Evolutionary conservation across 176 grass and related monocot genomes (phyloP), one percentile per base, ranked within the genome.

Genomic region (Typha latifolia): DNA sequence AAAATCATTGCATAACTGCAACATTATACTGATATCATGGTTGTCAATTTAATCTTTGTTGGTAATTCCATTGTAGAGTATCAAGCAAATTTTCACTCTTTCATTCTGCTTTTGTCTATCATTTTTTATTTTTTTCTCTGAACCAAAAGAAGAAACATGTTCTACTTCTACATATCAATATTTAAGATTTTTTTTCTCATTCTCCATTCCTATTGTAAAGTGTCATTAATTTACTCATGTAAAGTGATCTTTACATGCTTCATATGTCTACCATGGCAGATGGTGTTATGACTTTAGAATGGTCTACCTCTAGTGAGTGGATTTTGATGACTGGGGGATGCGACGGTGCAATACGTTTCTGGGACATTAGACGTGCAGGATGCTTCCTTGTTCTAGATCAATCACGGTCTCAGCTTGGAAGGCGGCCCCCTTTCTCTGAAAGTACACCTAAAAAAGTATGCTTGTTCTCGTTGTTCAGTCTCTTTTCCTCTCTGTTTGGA

Each of bases 261-360:
- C 52, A 75, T 90, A 2, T 32, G 51, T 74, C 29, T 47, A 13
- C 62, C 49, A 75, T 88, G 70, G 51, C 72, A 96, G 93, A 91
- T 84, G 93, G 93, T 72, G 78, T 97, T 61, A 89, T 97, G 93
- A 79, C 88, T 63, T 64, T 97, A 74, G 88, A 97, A 69, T 97
- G 93, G 93, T 97, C 93, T 65, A 69, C 69, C 63, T 89, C 82
- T 72, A 92, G 82, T 71, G 93, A 97, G 56, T 97, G 89, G 78
- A 62, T 89, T 49, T 78, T 97, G 76, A 89, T 92, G 75, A 89
- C 78, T 23, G 93, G 88, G 51, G 93, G 93, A 26, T 82, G 75
- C 0, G 93, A 97, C 12, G 93, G 93, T 47, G 85, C 93, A 32
- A 92, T 97, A 79, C 82, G 85, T 27, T 97, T 97, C 80, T 97